These are phyloP conservation scores for Symbiodinium pilosum DNA, from an alignment of 73 alveolate species.

Conservation along the genomic window DNA sequence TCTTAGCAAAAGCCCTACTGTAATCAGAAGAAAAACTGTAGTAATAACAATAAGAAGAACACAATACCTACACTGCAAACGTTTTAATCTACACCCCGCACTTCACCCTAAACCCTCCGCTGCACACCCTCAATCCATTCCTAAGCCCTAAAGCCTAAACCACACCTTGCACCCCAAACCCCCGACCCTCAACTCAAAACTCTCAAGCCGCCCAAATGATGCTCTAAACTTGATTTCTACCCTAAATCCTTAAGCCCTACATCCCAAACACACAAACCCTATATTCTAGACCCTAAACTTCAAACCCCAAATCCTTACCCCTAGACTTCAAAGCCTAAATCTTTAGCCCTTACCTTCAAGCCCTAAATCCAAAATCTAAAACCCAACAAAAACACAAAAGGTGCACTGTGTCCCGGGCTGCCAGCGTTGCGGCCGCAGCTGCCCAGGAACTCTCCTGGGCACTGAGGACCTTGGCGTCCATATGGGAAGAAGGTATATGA, in stretches of 20 bases:
- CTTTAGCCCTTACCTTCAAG: background rate
- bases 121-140: background rate
- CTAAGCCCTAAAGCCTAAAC: background rate
- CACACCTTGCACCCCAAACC: background rate
- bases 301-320: background rate
- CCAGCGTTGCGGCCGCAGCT: background rate
- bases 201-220: background rate
- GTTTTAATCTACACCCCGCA: no score
- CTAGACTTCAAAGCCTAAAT: background rate
- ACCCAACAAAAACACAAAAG: no score
- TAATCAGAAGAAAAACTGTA: no score
- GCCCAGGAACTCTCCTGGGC: slow-evolving; percentile 15
- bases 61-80: no score
- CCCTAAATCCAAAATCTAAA: background rate
- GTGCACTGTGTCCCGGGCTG: no score
- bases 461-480: background rate
- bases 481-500: no score
- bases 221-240: background rate
- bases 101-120: no score
- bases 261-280: background rate
- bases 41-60: no score
- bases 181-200: background rate
- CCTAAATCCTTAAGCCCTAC: background rate
- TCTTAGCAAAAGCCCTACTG: no score
- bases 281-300: background rate